Percentiles rank a stretch among this genome's conserved stretches.
phyloP scores from a whole-genome alignment of 192 early-diverging fungal genomes.

The Thamnidium elegans region DNA sequence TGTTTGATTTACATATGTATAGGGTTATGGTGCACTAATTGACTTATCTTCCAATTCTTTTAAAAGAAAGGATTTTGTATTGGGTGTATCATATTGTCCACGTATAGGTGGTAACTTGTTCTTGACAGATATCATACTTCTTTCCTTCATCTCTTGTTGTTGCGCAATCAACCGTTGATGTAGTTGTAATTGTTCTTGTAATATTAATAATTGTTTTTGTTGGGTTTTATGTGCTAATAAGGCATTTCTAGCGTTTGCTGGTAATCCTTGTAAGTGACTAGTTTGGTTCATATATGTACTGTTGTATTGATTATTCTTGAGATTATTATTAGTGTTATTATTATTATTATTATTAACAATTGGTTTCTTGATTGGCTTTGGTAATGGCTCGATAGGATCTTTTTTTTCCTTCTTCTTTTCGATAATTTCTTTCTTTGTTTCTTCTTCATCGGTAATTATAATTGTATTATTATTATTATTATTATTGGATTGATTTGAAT shows the following conservation, averaged over 20 bases:
- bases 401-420: neutral
- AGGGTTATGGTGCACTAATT: conserved; percentile 15
- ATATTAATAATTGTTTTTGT: conserved; percentile 12
- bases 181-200: conserved; percentile 18
- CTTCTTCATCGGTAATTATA: neutral
- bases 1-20: neutral
- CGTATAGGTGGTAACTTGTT: conserved; percentile 12
- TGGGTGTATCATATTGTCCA: conserved; percentile 5
- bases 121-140: neutral
- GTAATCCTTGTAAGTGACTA: neutral
- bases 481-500: neutral
- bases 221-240: conserved; percentile 21
- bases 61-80: neutral
- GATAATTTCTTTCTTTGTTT: no score
- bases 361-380: neutral
- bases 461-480: neutral
- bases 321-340: neutral
- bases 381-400: neutral
- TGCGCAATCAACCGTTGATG: conserved; percentile 18
- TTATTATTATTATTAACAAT: neutral
- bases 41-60: conserved; percentile 12
- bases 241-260: conserved; percentile 1
- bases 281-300: no score
- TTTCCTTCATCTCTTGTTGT: conserved; percentile 19
- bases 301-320: no score